Percentiles rank a stretch among this genome's conserved stretches.
Evolutionary conservation across 73 alveolate genomes (phyloP).

Genomic region (Paramecium octaurelia): DNA sequence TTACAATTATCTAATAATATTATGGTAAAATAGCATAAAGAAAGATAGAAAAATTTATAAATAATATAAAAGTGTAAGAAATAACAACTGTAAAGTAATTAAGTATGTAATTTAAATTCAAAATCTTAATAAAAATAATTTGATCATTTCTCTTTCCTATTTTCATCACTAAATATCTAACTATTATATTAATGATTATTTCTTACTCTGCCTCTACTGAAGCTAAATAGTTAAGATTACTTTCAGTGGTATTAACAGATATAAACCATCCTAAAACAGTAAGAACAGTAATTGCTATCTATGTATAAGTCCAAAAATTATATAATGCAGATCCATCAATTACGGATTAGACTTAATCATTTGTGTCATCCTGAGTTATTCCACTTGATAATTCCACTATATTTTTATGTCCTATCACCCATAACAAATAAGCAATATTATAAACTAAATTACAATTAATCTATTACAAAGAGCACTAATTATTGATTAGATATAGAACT

Average conservation of each 20-base stretch:
- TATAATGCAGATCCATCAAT: background rate
- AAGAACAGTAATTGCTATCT: background rate
- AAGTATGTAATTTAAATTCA: background rate
- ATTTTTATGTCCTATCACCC: conserved; percentile 13
- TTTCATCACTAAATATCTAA: background rate
- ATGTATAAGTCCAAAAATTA: background rate
- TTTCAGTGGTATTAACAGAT: conserved; percentile 20
- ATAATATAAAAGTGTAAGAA: background rate
- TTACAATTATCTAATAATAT: too few species aligned
- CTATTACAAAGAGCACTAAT: background rate
- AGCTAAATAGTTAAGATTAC: conserved; percentile 10
- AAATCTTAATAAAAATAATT: background rate
- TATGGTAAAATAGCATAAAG: too few species aligned
- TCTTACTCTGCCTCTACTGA: background rate
- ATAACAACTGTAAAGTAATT: background rate
- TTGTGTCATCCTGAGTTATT: background rate
- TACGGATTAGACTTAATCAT: background rate
- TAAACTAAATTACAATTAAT: background rate
- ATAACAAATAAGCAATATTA: background rate
- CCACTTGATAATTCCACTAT: background rate
- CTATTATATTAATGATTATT: background rate
- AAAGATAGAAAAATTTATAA: too few species aligned
- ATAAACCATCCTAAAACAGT: conserved; percentile 31
- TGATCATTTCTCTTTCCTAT: background rate
- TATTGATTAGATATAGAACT: background rate